phyloP scores from a whole-genome alignment of 176 grass and related monocot species.

The Tillandsia leiboldiana region DNA sequence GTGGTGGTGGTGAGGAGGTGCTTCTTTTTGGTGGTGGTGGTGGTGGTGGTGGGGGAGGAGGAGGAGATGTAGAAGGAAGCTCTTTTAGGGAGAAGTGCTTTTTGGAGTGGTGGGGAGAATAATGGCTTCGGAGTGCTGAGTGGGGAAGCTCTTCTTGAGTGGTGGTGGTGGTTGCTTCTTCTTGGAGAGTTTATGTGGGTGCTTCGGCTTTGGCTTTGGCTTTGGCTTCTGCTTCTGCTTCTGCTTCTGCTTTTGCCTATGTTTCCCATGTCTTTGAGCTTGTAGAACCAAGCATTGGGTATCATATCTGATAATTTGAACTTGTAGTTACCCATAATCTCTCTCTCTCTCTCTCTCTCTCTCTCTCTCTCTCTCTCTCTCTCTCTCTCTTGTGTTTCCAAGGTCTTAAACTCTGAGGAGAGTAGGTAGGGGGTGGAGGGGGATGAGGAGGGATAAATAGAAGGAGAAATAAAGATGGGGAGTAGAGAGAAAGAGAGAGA shows the following conservation, averaged over 20 bases:
- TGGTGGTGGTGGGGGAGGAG: not conserved
- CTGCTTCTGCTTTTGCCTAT: conserved; percentile 2
- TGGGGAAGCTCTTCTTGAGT: not conserved
- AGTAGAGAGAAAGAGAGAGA: conserved; percentile 11
- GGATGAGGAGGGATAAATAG: not conserved
- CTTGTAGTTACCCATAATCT: conserved; percentile 29
- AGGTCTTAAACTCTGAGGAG: not conserved
- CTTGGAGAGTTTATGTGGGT: not conserved
- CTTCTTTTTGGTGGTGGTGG: conserved; percentile 5
- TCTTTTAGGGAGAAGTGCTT: conserved; percentile 21
- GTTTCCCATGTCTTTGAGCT: conserved; percentile 31
- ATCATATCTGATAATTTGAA: conserved; percentile 37
- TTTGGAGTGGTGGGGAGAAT: not conserved
- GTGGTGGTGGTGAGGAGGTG: conserved; percentile 5
- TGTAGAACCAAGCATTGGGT: conserved; percentile 41
- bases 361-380: not conserved
- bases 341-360: conserved; percentile 8
- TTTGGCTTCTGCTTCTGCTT: not conserved
- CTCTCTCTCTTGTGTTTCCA: not conserved
- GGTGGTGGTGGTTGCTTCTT: not conserved
- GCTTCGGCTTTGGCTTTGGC: no score
- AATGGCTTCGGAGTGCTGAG: conserved; percentile 3
- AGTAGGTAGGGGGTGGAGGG: not conserved
- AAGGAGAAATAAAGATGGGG: conserved; percentile 17
- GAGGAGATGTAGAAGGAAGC: conserved; percentile 33